A percentile compares a stretch with the other conserved stretches of the same genome.
Conservation (phyloP, 768 basidiomycete species). For the Heimioporus sp. region DNA sequence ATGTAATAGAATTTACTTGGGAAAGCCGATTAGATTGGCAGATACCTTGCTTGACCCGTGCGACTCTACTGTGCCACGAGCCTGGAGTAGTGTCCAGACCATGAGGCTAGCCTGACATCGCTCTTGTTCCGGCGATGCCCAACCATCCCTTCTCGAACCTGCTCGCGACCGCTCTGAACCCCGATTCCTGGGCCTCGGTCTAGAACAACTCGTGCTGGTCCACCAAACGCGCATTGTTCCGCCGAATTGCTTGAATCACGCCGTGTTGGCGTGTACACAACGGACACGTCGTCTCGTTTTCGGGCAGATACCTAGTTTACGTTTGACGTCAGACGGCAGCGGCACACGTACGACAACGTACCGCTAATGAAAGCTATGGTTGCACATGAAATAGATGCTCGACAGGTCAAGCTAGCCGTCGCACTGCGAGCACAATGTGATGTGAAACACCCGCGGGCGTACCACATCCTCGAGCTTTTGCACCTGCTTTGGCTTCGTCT, state of each 20-base stretch:
- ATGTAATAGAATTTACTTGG: no score
- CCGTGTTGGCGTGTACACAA: constrained; percentile 84
- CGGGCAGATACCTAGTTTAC: constrained; percentile 71
- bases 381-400: constrained; percentile 96
- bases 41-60: no score
- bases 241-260: constrained; percentile 84
- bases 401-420: constrained; percentile 89
- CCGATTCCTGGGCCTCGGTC: constrained; percentile 66
- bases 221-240: constrained; percentile 80
- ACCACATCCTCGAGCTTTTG: constrained; percentile 75
- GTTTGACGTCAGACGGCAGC: not conserved
- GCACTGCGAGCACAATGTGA: constrained; percentile 90
- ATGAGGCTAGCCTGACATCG: no score
- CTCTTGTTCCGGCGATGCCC: constrained; percentile 5
- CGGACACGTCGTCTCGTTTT: constrained; percentile 89
- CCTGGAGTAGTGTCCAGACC: no score
- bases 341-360: constrained; percentile 30
- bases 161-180: constrained; percentile 67
- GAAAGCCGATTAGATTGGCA: no score
- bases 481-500: constrained; percentile 76
- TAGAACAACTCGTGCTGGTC: constrained; percentile 82
- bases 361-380: constrained; percentile 96
- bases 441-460: constrained; percentile 87
- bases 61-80: no score
- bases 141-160: constrained; percentile 71